These are phyloP conservation scores for Globisporangium megalacanthum DNA, from an alignment of 352 stramenopile genomes.

Conservation along the genomic window DNA sequence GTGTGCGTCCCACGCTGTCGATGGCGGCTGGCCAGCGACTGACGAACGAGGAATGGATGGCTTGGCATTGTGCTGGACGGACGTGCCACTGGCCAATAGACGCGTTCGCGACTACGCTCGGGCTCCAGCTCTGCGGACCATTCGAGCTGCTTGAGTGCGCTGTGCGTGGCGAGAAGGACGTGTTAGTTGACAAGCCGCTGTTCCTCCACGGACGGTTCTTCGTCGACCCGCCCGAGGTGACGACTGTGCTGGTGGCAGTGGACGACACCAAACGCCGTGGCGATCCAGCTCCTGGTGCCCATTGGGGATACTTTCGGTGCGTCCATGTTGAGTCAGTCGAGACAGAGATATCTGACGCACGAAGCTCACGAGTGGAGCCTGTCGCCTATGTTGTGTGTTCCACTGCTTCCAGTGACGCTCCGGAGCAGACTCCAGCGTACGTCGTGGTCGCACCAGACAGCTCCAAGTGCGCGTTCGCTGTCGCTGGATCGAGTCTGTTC, in stretches of 20 bases:
- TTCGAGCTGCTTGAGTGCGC: conserved; percentile 37
- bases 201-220: conserved; percentile 50
- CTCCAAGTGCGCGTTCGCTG: conserved; percentile 26
- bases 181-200: conserved; percentile 31
- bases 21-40: too few relatives aligned
- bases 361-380: background rate
- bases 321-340: background rate
- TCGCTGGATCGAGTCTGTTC: conserved; percentile 32
- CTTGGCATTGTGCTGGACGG: too few relatives aligned
- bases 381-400: background rate
- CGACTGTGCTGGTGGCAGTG: conserved; percentile 22
- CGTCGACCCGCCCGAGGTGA: conserved; percentile 50
- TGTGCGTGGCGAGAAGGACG: conserved; percentile 9
- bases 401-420: conserved; percentile 28
- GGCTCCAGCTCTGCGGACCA: conserved; percentile 32
- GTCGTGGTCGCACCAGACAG: conserved; percentile 30
- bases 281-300: conserved; percentile 12
- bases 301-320: conserved; percentile 58
- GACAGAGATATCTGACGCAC: too few relatives aligned
- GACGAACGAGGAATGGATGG: too few relatives aligned
- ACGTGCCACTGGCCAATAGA: conserved; percentile 23
- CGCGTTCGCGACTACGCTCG: conserved; percentile 39
- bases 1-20: too few relatives aligned
- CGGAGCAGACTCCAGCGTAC: conserved; percentile 31
- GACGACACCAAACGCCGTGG: background rate